Conservation (phyloP, 2,329 filamentous ascomycete species). For the Grosmannia serpens region DNA sequence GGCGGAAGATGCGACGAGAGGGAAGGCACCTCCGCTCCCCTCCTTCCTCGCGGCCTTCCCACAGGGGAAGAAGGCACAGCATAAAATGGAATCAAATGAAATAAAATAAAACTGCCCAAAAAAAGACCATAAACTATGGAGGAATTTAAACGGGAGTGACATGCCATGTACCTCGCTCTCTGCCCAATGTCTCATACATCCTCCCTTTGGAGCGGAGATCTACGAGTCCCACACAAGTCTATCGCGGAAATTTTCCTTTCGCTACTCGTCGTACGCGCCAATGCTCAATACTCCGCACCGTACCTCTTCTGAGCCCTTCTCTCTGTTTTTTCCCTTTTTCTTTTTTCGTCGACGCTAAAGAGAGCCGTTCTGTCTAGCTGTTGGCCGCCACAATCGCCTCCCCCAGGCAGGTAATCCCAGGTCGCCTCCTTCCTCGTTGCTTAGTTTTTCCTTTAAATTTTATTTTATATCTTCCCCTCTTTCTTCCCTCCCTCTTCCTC, state of each 20-base stretch:
- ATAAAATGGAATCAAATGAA: background rate
- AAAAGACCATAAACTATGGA: background rate
- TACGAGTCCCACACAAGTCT: conserved; percentile 1
- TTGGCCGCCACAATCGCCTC: conserved; percentile 8
- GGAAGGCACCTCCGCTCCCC: background rate
- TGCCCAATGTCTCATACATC: background rate
- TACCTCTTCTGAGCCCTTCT: background rate
- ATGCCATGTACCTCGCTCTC: background rate
- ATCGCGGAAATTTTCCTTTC: background rate
- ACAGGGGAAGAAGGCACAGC: background rate
- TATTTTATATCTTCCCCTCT: conserved; percentile 11
- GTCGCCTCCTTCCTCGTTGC: conserved; percentile 8
- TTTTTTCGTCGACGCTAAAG: conserved; percentile 3
- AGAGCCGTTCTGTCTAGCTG: conserved; percentile 1
- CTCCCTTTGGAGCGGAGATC: background rate
- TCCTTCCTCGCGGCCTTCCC: background rate
- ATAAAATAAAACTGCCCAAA: background rate
- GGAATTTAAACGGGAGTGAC: background rate
- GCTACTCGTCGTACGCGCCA: background rate
- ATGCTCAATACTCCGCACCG: conserved; percentile 1
- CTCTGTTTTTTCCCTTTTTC: background rate
- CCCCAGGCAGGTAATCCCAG: background rate
- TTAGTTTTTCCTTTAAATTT: conserved; percentile 6
- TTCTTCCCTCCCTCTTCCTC: conserved; percentile 11
- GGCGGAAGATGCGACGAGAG: background rate